Evolutionary conservation across 495 filamentous ascomycete species (phyloP).

Genomic region (Aspergillus cristatus): DNA sequence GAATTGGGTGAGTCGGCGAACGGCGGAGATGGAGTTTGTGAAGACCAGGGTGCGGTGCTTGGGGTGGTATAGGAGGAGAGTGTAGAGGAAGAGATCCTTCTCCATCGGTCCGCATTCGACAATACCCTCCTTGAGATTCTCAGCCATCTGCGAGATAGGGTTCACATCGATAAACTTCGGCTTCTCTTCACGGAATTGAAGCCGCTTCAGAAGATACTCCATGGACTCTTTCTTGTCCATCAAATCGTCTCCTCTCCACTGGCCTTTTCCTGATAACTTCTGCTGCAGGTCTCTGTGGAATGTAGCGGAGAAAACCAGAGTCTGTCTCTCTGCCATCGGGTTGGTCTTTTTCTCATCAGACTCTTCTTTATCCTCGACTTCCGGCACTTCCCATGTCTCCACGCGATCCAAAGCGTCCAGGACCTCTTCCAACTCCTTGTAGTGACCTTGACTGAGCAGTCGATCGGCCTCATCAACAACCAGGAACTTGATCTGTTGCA

Average conservation of each 20-base stretch:
- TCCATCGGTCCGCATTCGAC: conserved; percentile 87
- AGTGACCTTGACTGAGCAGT: conserved; percentile 84
- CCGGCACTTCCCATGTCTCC: conserved; percentile 24
- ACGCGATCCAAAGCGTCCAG: conserved; percentile 61
- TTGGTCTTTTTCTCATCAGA: conserved; percentile 10
- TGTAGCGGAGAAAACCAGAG: conserved; percentile 92
- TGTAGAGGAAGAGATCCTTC: conserved; percentile 94
- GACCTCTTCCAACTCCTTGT: conserved; percentile 87
- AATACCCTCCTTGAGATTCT: conserved; percentile 76
- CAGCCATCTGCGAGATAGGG: conserved; percentile 76
- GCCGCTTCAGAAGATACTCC: conserved; percentile 83
- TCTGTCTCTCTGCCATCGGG: conserved; percentile 51
- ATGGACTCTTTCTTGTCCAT: conserved; percentile 71
- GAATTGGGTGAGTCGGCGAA: conserved; percentile 76
- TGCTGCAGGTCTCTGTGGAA: conserved; percentile 86
- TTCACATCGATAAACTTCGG: conserved; percentile 92
- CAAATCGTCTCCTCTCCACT: conserved; percentile 42
- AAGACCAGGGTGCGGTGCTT: conserved; percentile 76
- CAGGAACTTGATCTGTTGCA: conserved; percentile 66
- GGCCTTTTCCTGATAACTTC: conserved; percentile 72
- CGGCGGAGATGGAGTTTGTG: conserved; percentile 89
- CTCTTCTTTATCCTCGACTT: conserved; percentile 27
- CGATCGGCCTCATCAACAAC: conserved; percentile 95
- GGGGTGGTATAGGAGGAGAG: conserved; percentile 74
- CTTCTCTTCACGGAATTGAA: conserved; percentile 72